A percentile compares a stretch with the other conserved stretches of the same genome.
Conservation (phyloP, 305 asterid species). For the Ajuga reptans region DNA sequence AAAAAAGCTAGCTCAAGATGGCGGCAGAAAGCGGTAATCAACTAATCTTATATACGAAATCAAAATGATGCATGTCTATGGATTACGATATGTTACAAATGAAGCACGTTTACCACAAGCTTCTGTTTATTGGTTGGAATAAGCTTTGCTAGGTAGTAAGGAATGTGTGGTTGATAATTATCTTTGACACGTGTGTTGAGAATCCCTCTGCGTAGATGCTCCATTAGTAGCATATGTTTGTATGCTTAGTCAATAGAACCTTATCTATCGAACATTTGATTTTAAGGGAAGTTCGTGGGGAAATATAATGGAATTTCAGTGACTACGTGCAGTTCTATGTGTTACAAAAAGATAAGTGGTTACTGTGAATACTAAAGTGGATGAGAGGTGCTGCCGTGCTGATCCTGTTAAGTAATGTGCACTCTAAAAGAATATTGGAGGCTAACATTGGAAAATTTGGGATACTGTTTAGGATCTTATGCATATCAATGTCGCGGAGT, state of each 20-base stretch:
- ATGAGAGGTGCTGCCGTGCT: not conserved
- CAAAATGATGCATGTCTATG: not conserved
- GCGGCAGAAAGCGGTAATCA: slow-evolving; percentile 66
- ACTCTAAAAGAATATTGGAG: not conserved
- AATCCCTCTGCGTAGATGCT: not conserved
- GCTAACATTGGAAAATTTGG: not conserved
- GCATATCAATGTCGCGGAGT: not conserved
- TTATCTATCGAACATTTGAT: not conserved
- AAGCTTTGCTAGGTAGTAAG: not conserved
- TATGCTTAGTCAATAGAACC: not conserved
- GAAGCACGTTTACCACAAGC: not conserved
- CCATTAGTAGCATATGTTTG: not conserved
- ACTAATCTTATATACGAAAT: not conserved
- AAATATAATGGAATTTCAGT: not conserved
- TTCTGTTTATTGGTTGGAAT: not conserved
- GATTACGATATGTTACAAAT: not conserved
- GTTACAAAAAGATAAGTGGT: not conserved
- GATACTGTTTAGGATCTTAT: slow-evolving; percentile 1
- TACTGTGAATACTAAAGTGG: not conserved
- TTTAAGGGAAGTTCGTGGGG: slow-evolving; percentile 12
- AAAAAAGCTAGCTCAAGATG: slow-evolving; percentile 64
- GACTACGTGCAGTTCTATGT: not conserved
- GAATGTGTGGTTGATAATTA: slow-evolving; percentile 2
- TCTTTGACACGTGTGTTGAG: slow-evolving; percentile 8
- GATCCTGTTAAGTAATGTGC: not conserved